These are phyloP conservation scores for Coemansia sp. DNA, from an alignment of 192 early-diverging fungal species.

Conservation along the genomic window DNA sequence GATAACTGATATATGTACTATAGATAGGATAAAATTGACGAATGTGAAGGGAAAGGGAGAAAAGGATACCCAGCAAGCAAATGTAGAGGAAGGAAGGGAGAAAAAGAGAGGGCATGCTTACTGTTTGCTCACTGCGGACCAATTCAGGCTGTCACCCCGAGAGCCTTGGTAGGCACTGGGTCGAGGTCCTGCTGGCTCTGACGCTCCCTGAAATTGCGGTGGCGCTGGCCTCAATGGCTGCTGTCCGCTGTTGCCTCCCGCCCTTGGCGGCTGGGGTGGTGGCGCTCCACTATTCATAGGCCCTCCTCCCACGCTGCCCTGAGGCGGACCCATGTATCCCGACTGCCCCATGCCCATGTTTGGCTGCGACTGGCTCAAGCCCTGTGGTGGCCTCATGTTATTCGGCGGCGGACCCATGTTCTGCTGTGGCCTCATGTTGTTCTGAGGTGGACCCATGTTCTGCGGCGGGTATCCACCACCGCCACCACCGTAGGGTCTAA, in stretches of 20 bases:
- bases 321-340: constrained; percentile 3
- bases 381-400: neutral
- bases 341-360: constrained; percentile 6
- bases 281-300: neutral
- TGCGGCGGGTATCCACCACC: neutral
- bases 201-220: neutral
- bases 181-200: constrained; percentile 16
- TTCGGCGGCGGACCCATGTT: neutral
- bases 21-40: neutral
- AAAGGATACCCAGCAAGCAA: constrained; percentile 5
- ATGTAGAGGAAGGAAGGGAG: neutral
- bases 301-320: constrained; percentile 9
- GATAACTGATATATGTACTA: neutral
- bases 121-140: constrained; percentile 25
- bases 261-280: neutral
- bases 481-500: neutral
- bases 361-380: neutral
- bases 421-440: constrained; percentile 5
- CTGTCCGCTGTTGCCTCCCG: constrained; percentile 6
- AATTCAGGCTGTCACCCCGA: constrained; percentile 16
- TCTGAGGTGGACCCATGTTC: constrained; percentile 9
- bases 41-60: neutral
- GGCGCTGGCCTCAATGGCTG: constrained; percentile 12
- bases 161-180: constrained; percentile 15
- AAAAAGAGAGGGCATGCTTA: constrained; percentile 25